Evolutionary conservation across 352 stramenopile species (phyloP), one percentile per base, ranked within the genome.

Genomic region (Pythium oligandrum): DNA sequence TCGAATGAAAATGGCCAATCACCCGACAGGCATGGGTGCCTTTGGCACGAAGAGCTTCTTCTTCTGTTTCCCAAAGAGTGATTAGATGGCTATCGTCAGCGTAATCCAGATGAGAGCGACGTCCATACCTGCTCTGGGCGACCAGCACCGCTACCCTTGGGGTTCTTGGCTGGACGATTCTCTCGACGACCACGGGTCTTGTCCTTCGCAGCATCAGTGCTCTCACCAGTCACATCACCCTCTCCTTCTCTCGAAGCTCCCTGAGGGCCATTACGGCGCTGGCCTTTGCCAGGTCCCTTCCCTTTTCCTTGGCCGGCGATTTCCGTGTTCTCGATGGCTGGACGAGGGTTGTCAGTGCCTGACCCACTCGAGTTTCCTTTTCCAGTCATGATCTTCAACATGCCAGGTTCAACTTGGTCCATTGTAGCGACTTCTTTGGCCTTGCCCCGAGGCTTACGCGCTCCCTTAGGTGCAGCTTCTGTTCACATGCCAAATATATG

Each of bases 361-460:
- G 17, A 26, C 17, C 17, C 17, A 26, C 17, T 26, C 26, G 39
- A 42, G 17, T 11, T 53, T 6, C 59, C 50, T 32, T 66, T 66
- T 12, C 39, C 4, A 12, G 42, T 38, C 76, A 88, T 86, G 33
- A 88, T 86, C 34, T 70, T 72, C 17, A 88, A 39, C 51, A 64
- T 63, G 2, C 75, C 78, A 40, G 74, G 74, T 44, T 82, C 59
- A 2, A 74, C 33, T 12, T 42, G 4, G 34, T 67, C 63, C 2
- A 30, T 9, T 1, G 62, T 48, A 4, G 12, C 45, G 0, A 26
- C 74, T 42, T 73, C 83, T 36, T 72, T 69, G 9, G 37, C 30
- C 11, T 68, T 66, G 3, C 44, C 51, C 0, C 71, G 73, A 33
- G 61, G 50, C 55, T 85, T 85, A 51, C 75, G 71, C 17, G 17